A percentile compares a stretch with the other conserved stretches of the same genome.
Conservation (phyloP, 345 rosid species). For the Clarkia xantiana region DNA sequence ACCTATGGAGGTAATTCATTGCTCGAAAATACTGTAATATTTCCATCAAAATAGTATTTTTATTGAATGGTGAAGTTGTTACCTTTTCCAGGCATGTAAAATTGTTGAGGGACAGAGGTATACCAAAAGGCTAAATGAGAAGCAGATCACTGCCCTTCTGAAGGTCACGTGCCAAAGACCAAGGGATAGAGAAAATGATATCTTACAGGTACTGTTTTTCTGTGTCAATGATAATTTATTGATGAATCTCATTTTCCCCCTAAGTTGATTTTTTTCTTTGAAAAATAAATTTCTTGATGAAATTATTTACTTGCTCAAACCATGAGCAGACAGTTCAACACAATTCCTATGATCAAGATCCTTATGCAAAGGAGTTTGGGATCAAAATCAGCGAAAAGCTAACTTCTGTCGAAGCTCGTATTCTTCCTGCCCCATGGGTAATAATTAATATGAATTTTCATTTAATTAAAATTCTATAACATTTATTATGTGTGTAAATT, state of each 20-base stretch:
- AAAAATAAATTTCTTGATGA: background rate
- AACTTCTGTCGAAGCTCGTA: constrained; percentile 95
- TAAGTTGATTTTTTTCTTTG: background rate
- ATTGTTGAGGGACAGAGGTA: constrained; percentile 96
- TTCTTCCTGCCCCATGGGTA: constrained; percentile 99
- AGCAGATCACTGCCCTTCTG: constrained; percentile 80
- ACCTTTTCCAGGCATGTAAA: constrained; percentile 65
- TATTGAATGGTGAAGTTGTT: background rate
- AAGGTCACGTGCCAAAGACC: constrained; percentile 98
- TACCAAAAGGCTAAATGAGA: constrained; percentile 86
- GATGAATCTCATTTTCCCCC: background rate
- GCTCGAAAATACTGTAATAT: background rate
- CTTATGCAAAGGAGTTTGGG: constrained; percentile 93
- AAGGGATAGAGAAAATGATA: constrained; percentile 78
- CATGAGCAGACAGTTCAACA: constrained; percentile 65
- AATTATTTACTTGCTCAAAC: background rate
- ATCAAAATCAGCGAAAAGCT: constrained; percentile 80
- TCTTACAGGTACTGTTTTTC: constrained; percentile 40
- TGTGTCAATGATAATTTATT: background rate
- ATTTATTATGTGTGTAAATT: background rate
- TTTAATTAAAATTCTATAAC: background rate
- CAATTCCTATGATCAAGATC: constrained; percentile 85
- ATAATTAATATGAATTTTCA: constrained; percentile 1
- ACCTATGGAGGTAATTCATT: constrained; percentile 79
- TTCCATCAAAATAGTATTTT: background rate